A percentile compares a stretch with the other conserved stretches of the same genome.
These are phyloP conservation scores for Paracoccidioides brasiliensis DNA, from an alignment of 2,329 filamentous ascomycete genomes.

Conservation along the genomic window DNA sequence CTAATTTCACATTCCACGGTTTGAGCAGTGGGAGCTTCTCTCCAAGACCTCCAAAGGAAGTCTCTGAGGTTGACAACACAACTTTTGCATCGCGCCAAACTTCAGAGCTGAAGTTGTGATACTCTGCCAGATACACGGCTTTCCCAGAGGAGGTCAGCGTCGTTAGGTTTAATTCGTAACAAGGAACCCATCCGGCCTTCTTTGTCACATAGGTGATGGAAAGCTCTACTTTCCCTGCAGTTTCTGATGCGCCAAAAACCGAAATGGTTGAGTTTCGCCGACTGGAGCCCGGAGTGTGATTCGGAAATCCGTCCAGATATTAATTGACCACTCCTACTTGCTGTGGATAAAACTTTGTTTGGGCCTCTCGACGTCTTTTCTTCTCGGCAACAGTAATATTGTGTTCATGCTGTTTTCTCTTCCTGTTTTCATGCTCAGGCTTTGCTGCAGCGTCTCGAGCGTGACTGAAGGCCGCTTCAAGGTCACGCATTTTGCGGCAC, in stretches of 20 bases:
- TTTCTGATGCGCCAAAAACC: slow-evolving; percentile 12
- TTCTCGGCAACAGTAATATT: slow-evolving; percentile 21
- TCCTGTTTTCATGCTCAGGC: slow-evolving; percentile 16
- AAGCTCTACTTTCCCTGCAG: slow-evolving; percentile 20
- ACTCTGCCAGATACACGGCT: slow-evolving; percentile 49
- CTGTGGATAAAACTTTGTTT: slow-evolving; percentile 24
- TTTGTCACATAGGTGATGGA: slow-evolving; percentile 48
- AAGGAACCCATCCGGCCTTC: slow-evolving; percentile 46
- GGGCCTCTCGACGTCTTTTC: slow-evolving; percentile 19
- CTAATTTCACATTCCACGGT: slow-evolving; percentile 45
- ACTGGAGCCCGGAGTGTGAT: slow-evolving; percentile 16
- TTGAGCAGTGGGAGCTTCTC: slow-evolving; percentile 43
- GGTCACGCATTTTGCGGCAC: slow-evolving; percentile 15
- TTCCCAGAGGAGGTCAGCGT: slow-evolving; percentile 41
- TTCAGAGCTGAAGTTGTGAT: slow-evolving; percentile 51
- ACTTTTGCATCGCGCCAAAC: slow-evolving; percentile 50
- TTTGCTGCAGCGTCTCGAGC: slow-evolving; percentile 14
- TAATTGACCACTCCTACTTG: slow-evolving; percentile 26
- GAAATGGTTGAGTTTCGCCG: slow-evolving; percentile 18
- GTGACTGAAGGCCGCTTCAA: slow-evolving; percentile 9
- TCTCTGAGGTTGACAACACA: slow-evolving; percentile 50
- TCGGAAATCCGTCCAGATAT: slow-evolving; percentile 22
- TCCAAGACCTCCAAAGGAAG: slow-evolving; percentile 43
- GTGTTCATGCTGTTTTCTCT: slow-evolving; percentile 16
- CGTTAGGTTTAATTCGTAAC: slow-evolving; percentile 50